Evolutionary conservation across 2,329 filamentous ascomycete genomes (phyloP).

Genomic region (Colletotrichum costaricense): DNA sequence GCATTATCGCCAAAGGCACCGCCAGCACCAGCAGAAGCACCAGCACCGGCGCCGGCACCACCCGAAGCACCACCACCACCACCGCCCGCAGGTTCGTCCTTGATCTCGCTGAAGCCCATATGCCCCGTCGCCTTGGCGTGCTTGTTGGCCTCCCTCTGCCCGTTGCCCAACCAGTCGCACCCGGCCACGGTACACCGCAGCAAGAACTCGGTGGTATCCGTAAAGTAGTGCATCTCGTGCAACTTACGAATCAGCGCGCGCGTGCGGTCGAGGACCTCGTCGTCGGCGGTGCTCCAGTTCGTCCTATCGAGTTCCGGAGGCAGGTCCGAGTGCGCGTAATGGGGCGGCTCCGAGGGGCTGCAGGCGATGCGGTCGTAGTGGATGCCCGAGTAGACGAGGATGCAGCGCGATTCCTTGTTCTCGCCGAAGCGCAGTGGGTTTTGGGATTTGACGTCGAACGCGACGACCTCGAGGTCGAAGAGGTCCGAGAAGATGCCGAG

Average conservation of each 20-base stretch:
- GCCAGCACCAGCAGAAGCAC: neutral
- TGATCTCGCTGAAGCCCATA: conserved; percentile 69
- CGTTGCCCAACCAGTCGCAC: conserved; percentile 76
- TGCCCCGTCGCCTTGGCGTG: conserved; percentile 74
- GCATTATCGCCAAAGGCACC: conserved; percentile 60
- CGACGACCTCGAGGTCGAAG: conserved; percentile 87
- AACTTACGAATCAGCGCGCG: conserved; percentile 74
- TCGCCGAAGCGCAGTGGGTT: conserved; percentile 77
- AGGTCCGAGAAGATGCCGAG: conserved; percentile 85
- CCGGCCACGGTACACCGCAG: conserved; percentile 77
- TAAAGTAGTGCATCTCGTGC: conserved; percentile 82
- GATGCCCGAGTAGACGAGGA: conserved; percentile 91
- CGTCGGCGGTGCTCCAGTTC: conserved; percentile 64
- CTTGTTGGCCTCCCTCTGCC: conserved; percentile 69
- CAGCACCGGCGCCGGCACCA: neutral
- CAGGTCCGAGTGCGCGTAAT: conserved; percentile 64
- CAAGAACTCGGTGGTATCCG: conserved; percentile 84
- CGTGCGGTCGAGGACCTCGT: conserved; percentile 79
- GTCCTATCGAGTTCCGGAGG: conserved; percentile 80
- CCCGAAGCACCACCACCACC: too few relatives aligned
- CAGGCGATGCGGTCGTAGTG: conserved; percentile 93
- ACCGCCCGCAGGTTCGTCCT: conserved; percentile 64
- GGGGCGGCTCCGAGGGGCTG: conserved; percentile 69
- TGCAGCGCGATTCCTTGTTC: conserved; percentile 73
- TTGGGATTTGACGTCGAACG: conserved; percentile 74